A percentile compares a stretch with the other conserved stretches of the same genome.
Evolutionary conservation across 2,329 filamentous ascomycete species (phyloP).

Genomic region (Fusarium nelsonii): DNA sequence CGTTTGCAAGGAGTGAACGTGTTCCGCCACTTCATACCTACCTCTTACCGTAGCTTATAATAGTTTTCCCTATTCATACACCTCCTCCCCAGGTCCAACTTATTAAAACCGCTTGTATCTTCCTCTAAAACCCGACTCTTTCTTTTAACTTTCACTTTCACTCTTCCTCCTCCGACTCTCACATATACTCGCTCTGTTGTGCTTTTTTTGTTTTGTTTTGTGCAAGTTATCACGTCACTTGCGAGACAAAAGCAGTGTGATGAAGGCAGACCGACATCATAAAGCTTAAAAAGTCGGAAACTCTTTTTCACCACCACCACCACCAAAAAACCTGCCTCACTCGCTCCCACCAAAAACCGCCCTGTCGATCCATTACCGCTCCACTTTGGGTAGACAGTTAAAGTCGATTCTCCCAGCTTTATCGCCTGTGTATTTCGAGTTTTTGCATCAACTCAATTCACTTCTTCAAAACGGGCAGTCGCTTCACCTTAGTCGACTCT

Average conservation of each 20-base stretch:
- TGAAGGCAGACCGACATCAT: constrained; percentile 27
- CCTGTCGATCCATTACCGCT: constrained; percentile 44
- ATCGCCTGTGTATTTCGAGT: constrained; percentile 18
- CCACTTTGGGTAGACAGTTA: constrained; percentile 20
- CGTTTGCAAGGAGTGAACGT: constrained; percentile 7
- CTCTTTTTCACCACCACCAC: constrained; percentile 1
- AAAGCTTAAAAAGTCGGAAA: constrained; percentile 29
- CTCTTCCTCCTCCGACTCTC: not conserved
- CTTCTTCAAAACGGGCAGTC: constrained; percentile 3
- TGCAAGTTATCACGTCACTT: constrained; percentile 23
- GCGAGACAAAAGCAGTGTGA: constrained; percentile 11
- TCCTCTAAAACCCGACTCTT: constrained; percentile 27
- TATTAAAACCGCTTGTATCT: constrained; percentile 22
- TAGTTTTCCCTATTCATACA: constrained; percentile 9
- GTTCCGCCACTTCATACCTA: constrained; percentile 33
- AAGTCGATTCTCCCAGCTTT: constrained; percentile 10
- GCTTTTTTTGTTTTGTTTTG: too few species aligned
- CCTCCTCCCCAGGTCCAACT: constrained; percentile 18
- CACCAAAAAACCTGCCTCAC: constrained; percentile 19
- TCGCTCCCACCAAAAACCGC: constrained; percentile 28
- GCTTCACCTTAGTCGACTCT: constrained; percentile 25
- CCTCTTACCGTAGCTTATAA: not conserved
- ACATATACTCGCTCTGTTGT: not conserved
- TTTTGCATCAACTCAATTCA: constrained; percentile 29
- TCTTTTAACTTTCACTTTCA: not conserved